Conservation (phyloP, 352 stramenopile genomes). For the Pythium scleroteichum region DNA sequence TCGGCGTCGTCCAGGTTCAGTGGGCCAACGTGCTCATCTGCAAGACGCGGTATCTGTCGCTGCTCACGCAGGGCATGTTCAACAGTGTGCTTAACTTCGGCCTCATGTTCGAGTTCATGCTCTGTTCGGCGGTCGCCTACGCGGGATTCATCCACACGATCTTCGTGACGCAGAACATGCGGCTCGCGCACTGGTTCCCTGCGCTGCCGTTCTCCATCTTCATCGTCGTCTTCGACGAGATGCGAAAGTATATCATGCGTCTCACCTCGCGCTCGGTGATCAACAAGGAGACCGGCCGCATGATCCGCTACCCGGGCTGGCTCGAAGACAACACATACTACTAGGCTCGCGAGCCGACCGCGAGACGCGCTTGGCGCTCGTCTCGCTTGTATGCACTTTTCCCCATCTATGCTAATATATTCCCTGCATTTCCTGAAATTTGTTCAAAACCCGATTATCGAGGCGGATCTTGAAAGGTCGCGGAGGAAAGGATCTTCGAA, state of each 20-base stretch:
- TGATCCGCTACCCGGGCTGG: conserved; percentile 84
- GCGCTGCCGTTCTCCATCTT: conserved; percentile 89
- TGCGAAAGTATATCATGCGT: conserved; percentile 90
- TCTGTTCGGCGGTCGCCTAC: conserved; percentile 87
- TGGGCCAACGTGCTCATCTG: conserved; percentile 92
- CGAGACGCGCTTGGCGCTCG: neutral
- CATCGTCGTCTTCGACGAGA: conserved; percentile 90
- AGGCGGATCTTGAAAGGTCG: conserved; percentile 18
- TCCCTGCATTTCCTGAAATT: too few relatives aligned
- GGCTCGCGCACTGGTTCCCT: conserved; percentile 91
- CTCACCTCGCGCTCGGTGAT: conserved; percentile 70
- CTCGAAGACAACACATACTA: conserved; percentile 91
- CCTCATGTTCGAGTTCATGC: conserved; percentile 92
- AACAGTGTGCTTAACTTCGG: conserved; percentile 94
- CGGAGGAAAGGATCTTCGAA: neutral
- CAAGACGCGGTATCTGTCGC: conserved; percentile 91
- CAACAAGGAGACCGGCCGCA: conserved; percentile 78
- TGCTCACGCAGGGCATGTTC: conserved; percentile 90
- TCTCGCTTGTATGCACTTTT: too few relatives aligned
- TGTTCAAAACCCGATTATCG: neutral
- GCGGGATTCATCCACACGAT: conserved; percentile 79
- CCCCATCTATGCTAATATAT: too few relatives aligned
- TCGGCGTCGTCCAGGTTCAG: conserved; percentile 87
- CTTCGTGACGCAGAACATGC: conserved; percentile 83
- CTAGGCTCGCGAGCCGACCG: conserved; percentile 31